Base-by-base conservation (phyloP, 345 rosid genomes). In the Eucalyptus tenuipes region DNA sequence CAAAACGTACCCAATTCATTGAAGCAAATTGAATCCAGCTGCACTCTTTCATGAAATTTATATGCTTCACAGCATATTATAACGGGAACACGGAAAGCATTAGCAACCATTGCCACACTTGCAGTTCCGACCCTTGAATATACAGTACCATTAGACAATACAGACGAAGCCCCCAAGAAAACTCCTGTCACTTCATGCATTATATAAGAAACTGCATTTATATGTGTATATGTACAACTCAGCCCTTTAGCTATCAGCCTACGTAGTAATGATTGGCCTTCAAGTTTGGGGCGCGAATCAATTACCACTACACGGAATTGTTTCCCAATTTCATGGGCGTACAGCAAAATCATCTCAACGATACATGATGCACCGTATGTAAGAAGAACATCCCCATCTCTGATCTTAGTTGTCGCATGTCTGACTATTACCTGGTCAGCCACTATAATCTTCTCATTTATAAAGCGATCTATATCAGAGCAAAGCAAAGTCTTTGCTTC, bases 81-180 rank as follows among this genome's bases (percentile, higher is more conserved):
- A 87, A 97, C 99, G 13, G 99, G 99, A 87, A 96, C 94, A 87
- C 64, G 91, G 85, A 95, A 96, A 7, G 96, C 97, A 93, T 92
- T 95, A 44, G 99, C 99, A 89, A 95, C 99, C 99, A 98, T 97
- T 40, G 99, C 99, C 89, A 98, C 95, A 90, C 94, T 93, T 31
- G 99, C 99, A 84, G 99, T 97, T 84, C 99, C 99, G 8, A 96
- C 98, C 91, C 99, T 95, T 2, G 99, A 97, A 91, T 95, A 98
- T 52, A 97, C 97, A 25, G 99, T 97, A 90, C 99, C 99, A 92
- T 97, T 98, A 49, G 98, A 97, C 92, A 98, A 93, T 89, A 98
- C 95, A 42, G 99, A 97, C 7, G 98, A 94, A 49, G 99, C 99
- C 44, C 99, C 99, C 87, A 98, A 88, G 92, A 98, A 95, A 89